These are phyloP conservation scores for Eruca vesicaria DNA, from an alignment of 441 rosid species.

Conservation along the genomic window DNA sequence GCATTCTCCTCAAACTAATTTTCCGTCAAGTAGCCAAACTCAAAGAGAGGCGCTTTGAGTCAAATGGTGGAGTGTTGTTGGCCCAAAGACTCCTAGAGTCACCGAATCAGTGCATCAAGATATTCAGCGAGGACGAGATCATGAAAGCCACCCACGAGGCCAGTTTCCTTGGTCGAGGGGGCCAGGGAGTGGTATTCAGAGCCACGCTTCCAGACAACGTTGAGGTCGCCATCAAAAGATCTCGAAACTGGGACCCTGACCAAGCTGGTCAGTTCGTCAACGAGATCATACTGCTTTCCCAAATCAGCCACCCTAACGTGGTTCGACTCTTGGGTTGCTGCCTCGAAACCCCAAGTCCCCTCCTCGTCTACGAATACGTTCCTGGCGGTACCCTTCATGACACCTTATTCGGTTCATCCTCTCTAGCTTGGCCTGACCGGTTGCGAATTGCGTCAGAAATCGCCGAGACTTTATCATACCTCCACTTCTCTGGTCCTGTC, in stretches of 20 bases:
- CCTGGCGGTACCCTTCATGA: not conserved
- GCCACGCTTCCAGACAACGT: not conserved
- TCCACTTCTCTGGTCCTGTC: not conserved
- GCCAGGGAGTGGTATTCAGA: not conserved
- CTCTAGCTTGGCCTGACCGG: not conserved
- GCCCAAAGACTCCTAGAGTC: not conserved
- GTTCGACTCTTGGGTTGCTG: not conserved
- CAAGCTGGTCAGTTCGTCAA: not conserved
- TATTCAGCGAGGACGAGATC: not conserved
- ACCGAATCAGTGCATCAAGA: not conserved
- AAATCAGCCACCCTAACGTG: not conserved
- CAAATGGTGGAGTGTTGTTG: not conserved
- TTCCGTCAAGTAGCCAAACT: not conserved
- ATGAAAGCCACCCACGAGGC: not conserved
- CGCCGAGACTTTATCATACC: not conserved
- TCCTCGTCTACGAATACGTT: not conserved
- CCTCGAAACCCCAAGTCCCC: not conserved
- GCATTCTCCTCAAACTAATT: not conserved
- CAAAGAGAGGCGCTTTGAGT: not conserved
- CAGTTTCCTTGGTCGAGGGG: not conserved
- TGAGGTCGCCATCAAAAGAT: not conserved
- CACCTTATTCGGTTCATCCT: not conserved
- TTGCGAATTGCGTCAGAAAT: not conserved
- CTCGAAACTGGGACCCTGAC: not conserved
- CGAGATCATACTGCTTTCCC: not conserved